Evolutionary conservation across 169 alveolate species (phyloP), one percentile per base, ranked within the genome.

Genomic region (Eimeria necatrix): DNA sequence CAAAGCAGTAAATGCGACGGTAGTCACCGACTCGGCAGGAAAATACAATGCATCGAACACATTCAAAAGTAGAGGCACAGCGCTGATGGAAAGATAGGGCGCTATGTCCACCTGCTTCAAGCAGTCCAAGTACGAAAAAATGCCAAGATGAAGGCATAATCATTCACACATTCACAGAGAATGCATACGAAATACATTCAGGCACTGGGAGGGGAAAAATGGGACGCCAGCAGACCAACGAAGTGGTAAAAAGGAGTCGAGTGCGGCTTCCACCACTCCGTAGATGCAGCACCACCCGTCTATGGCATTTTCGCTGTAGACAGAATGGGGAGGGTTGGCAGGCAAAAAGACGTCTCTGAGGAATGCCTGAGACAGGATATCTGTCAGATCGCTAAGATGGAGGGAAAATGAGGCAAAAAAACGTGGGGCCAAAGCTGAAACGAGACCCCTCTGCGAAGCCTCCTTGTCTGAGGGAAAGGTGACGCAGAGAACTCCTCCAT

Each of bases 301-400:
- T 6, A 68, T 61, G 80, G 95, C 95, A 61, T 76, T 52, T 20
- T 73, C 95, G 91, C 95, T 91, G 95, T 74, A 91, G 84, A 68
- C 49, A 14, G 81, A 22, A 49, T 53, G 53, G 53, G 95, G 95
- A 8, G 95, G 95, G 56, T 91, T 74, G 49, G 85, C 84, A 18
- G 95, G 95, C 70, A 60, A 49, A 41, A 56, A 91, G n/a, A 78
- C 24, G 52, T 91, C 95, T 24, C 56, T 91, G 48, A 53, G 81
- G 26, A 91, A 53, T 14, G 71, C 84, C 24, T 64, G 73, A 18
- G 26, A 68, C 4, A 91, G 90, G 70, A 56, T 24, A 22, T 73
- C 53, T 18, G 95, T 61, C 49, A 91, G 61, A 4, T 61, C 48
- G 83, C 83, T 74, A 53, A 91, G 83, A 7, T 83, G 95, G 70